Evolutionary conservation across 306 rosid genomes (phyloP).

Genomic region (Boehmeria nivea): DNA sequence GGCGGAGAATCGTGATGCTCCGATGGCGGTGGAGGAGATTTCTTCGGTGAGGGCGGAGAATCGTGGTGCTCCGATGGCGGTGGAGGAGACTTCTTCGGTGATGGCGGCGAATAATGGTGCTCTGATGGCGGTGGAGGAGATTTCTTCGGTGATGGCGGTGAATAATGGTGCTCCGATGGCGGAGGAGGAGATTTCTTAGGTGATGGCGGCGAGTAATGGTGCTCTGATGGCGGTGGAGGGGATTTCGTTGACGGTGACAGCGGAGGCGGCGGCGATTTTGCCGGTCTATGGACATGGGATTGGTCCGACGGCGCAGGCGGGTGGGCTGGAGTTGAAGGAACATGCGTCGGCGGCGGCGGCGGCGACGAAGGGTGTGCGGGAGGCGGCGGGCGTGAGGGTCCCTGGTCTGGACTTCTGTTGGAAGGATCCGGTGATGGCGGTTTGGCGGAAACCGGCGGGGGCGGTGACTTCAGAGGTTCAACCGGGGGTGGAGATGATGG

Average conservation of each 20-base stretch:
- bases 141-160: not conserved
- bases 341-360: not conserved
- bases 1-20: not conserved
- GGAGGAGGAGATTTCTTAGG: not conserved
- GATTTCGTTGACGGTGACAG: not conserved
- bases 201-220: not conserved
- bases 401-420: not conserved
- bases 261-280: not conserved
- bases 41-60: not conserved
- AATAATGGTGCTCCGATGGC: not conserved
- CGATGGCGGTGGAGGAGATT: not conserved
- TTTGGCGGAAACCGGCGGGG: not conserved
- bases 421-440: constrained; percentile 1
- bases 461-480: not conserved
- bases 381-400: not conserved
- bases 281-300: too few species aligned
- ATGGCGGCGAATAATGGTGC: not conserved
- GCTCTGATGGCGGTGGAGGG: not conserved
- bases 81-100: not conserved
- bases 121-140: not conserved
- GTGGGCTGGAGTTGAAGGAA: not conserved
- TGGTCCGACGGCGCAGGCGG: too few species aligned
- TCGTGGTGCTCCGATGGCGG: not conserved
- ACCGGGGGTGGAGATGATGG: not conserved
- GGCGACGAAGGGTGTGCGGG: not conserved